Evolutionary conservation across 306 rosid species (phyloP).

Genomic region (Cyamopsis tetragonoloba): DNA sequence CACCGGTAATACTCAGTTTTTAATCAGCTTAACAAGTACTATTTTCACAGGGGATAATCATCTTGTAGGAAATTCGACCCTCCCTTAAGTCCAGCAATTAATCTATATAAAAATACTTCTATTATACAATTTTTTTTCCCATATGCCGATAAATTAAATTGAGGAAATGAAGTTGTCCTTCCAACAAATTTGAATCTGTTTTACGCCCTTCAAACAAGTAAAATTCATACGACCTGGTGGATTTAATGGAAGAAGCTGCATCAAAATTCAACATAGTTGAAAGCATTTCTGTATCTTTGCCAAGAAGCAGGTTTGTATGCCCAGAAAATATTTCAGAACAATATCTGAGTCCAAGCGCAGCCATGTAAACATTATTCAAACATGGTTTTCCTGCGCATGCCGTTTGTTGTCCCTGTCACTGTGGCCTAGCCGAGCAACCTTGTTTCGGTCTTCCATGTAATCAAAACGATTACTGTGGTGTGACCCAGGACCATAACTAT

Average conservation of each 20-base stretch:
- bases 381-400: constrained; percentile 65
- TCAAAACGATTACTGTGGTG: constrained; percentile 47
- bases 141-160: constrained; percentile 24
- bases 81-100: constrained; percentile 32
- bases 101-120: constrained; percentile 14
- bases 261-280: constrained; percentile 11
- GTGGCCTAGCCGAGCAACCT: constrained; percentile 46
- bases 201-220: constrained; percentile 17
- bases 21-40: constrained; percentile 2
- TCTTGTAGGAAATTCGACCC: constrained; percentile 21
- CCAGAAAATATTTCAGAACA: constrained; percentile 13
- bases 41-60: constrained; percentile 23
- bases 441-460: constrained; percentile 43
- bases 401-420: constrained; percentile 66
- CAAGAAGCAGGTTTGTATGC: background rate
- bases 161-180: constrained; percentile 24
- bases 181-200: constrained; percentile 26
- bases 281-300: background rate
- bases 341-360: background rate
- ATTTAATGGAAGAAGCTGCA: background rate
- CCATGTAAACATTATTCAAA: constrained; percentile 25
- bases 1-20: background rate
- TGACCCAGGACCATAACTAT: constrained; percentile 43
- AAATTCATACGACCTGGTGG: background rate
- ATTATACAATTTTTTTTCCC: constrained; percentile 31